Evolutionary conservation across 768 basidiomycete genomes (phyloP), one percentile per base, ranked within the genome.

Genomic region (Xanthoconium purpureum): DNA sequence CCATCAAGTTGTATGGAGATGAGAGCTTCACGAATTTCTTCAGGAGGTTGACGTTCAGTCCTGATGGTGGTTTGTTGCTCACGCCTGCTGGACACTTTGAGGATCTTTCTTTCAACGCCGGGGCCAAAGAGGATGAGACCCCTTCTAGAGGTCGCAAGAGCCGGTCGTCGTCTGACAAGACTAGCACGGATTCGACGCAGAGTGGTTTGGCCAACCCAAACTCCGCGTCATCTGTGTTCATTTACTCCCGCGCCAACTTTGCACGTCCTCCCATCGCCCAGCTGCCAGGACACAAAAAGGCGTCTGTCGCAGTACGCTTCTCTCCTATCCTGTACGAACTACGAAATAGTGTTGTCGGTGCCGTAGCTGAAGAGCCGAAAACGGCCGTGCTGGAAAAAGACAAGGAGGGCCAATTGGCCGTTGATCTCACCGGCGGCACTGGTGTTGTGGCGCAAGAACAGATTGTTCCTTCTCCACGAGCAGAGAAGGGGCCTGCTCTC

Each of bases 51-150:
- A 88, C 89, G 12, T 99, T 98, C 74, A 94, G 92, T 52, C 92
- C 96, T 2, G 97, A 99, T 68, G 97, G 97, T 0, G 91, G 88
- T 11, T 77, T 99, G 36, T 79, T 99, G 44, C 77, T 98, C 61
- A 98, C 97, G 0, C 97, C 97, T 0, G 96, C 97, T 2, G 97
- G 97, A 1, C 91, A 96, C 67, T 98, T 97, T 65, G 95, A 98
- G 68, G 96, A 98, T 70, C 89, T 92, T 5, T 84, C 89, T 14
- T 84, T 82, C 48, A 50, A 69, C 11, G 73, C 75, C 13, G 53
- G 43, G 6, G 30, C 49, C 40, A 72, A 70, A 59, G 73, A 68
- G 32, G 74, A 74, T 49, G 66, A 64, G 52, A 78, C 80, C 5
- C 81, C 84, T 6, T 62, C 75, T 32, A 77, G 86, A 55, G 86